These are phyloP conservation scores for Plasmodium relictum DNA, from an alignment of 169 alveolate genomes.

Conservation along the genomic window DNA sequence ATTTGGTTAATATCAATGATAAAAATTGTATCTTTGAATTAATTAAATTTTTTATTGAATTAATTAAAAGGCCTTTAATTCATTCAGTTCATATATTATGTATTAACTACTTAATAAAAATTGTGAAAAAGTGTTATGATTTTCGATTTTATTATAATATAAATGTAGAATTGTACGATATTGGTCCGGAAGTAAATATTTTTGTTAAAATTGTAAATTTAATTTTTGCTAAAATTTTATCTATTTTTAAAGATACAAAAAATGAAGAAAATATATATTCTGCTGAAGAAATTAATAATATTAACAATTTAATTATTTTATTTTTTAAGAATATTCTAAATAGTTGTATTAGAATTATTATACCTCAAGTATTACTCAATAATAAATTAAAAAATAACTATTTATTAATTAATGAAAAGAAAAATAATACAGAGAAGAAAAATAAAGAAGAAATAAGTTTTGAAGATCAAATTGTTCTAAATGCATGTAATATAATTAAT, in stretches of 20 bases:
- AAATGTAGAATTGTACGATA: constrained; percentile 61
- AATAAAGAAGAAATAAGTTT: constrained; percentile 5
- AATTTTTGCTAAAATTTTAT: constrained; percentile 64
- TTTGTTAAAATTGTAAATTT: constrained; percentile 69
- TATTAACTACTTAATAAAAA: constrained; percentile 48
- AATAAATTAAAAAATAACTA: constrained; percentile 39
- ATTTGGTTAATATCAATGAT: constrained; percentile 53
- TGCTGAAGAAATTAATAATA: constrained; percentile 49
- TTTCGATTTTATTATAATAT: constrained; percentile 36
- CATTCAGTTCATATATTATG: constrained; percentile 62
- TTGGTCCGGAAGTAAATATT: constrained; percentile 69
- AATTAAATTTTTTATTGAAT: constrained; percentile 61
- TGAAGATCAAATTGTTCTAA: constrained; percentile 51
- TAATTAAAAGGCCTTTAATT: constrained; percentile 47
- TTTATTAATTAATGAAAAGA: constrained; percentile 26
- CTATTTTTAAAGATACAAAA: constrained; percentile 48
- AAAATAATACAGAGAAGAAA: constrained; percentile 7
- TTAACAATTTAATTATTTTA: constrained; percentile 45
- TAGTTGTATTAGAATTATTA: constrained; percentile 39
- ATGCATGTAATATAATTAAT: constrained; percentile 37
- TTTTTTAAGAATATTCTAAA: constrained; percentile 45
- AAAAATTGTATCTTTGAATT: constrained; percentile 71
- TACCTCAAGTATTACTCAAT: constrained; percentile 46
- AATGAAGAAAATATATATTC: constrained; percentile 29
- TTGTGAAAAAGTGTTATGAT: constrained; percentile 57